A percentile compares a stretch with the other conserved stretches of the same genome.
Evolutionary conservation across 202 grass and related monocot species (phyloP).

Genomic region (Zizania palustris): DNA sequence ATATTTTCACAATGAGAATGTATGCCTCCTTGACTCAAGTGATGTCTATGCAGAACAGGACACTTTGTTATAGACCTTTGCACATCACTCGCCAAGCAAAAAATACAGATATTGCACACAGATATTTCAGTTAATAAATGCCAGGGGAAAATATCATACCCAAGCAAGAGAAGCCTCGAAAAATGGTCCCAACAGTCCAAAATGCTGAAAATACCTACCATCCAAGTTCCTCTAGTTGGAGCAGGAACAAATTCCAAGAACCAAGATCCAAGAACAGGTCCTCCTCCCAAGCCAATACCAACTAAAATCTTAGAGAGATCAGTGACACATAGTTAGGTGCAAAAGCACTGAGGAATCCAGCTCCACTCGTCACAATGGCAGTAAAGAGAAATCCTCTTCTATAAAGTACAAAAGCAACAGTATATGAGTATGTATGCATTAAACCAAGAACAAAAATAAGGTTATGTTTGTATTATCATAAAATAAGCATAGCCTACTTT

Average conservation of each 20-base stretch:
- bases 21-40: conserved; percentile 16
- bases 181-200: conserved; percentile 95
- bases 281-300: conserved; percentile 91
- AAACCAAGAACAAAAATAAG: conserved; percentile 15
- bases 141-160: conserved; percentile 50
- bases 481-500: conserved; percentile 2
- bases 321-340: conserved; percentile 81
- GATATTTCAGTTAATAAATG: conserved; percentile 29
- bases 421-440: conserved; percentile 24
- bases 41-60: not conserved
- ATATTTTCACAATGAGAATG: conserved; percentile 10
- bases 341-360: conserved; percentile 82
- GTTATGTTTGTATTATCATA: conserved; percentile 1
- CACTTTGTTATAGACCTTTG: conserved; percentile 3
- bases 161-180: conserved; percentile 97
- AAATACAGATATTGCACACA: not conserved
- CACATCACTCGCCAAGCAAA: conserved; percentile 9
- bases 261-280: conserved; percentile 94
- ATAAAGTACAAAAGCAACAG: conserved; percentile 45
- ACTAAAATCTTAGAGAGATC: conserved; percentile 84
- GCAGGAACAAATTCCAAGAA: conserved; percentile 98
- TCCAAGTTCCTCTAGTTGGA: conserved; percentile 92
- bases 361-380: conserved; percentile 76
- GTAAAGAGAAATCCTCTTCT: conserved; percentile 98
- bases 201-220: conserved; percentile 90